These are phyloP conservation scores for Aspergillus niger DNA, from an alignment of 2,329 filamentous ascomycete genomes.

Conservation along the genomic window DNA sequence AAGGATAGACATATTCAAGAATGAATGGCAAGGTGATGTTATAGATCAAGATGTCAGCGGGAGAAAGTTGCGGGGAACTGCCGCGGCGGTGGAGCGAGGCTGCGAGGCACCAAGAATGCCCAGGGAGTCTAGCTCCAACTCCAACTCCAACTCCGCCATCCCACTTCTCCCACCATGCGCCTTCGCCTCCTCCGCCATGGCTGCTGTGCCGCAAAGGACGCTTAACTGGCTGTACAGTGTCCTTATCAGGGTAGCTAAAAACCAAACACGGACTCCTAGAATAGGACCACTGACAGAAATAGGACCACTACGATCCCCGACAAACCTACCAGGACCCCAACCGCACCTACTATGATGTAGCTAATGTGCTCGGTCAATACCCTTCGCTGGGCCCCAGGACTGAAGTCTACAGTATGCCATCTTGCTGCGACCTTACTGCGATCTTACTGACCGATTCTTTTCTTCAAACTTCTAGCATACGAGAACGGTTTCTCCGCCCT, in stretches of 20 bases:
- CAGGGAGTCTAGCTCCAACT: background rate
- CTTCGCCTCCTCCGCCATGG: constrained; percentile 41
- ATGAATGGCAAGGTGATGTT: background rate
- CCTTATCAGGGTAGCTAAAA: constrained; percentile 65
- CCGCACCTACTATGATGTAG: constrained; percentile 88
- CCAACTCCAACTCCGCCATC: constrained; percentile 9
- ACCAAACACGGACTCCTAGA: constrained; percentile 2
- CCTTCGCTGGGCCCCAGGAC: constrained; percentile 81
- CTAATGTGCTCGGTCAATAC: constrained; percentile 75
- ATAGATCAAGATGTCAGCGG: background rate
- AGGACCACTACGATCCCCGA: constrained; percentile 42
- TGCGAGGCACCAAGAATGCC: background rate
- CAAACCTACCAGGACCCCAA: constrained; percentile 95
- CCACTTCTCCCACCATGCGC: constrained; percentile 11
- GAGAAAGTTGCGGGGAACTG: constrained; percentile 15
- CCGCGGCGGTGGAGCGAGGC: constrained; percentile 4
- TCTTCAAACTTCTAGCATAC: constrained; percentile 62
- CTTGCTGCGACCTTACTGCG: background rate
- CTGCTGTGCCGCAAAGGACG: constrained; percentile 80
- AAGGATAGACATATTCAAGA: background rate
- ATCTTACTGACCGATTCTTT: background rate
- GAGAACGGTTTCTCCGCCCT: constrained; percentile 85
- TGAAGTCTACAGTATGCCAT: constrained; percentile 83
- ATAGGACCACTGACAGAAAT: constrained; percentile 10
- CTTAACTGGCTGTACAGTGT: constrained; percentile 96